Percentiles rank a stretch among this genome's conserved stretches.
phyloP scores from a whole-genome alignment of 306 rosid species.

The Pterocarpus santalinus region DNA sequence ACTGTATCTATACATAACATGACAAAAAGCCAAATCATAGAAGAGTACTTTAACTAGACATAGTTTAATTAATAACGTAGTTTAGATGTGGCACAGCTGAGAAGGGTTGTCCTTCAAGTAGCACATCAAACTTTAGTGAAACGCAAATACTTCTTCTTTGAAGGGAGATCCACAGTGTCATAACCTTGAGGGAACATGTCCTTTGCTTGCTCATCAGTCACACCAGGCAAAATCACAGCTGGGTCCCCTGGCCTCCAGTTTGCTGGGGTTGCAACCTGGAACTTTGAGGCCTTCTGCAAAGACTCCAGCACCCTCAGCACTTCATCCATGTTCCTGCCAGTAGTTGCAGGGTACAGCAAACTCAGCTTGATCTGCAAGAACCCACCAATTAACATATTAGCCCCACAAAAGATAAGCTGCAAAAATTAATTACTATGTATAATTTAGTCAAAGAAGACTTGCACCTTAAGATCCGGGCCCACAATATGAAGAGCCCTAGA shows the following conservation, averaged over 20 bases:
- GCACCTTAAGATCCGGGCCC: constrained; percentile 76
- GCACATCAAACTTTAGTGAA: constrained; percentile 61
- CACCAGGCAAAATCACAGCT: constrained; percentile 61
- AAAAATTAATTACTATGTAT: not conserved
- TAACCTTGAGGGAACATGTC: constrained; percentile 66
- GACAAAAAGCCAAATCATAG: not conserved
- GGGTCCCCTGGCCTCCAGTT: constrained; percentile 79
- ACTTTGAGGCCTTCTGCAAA: constrained; percentile 64
- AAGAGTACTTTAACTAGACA: not conserved
- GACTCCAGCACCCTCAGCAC: constrained; percentile 86
- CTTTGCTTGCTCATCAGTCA: constrained; percentile 74
- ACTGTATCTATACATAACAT: not conserved
- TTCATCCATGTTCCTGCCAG: constrained; percentile 91
- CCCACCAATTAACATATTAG: not conserved
- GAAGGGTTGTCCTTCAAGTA: not conserved
- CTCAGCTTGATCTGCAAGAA: constrained; percentile 68
- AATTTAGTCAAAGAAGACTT: not conserved
- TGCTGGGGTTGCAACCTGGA: constrained; percentile 76
- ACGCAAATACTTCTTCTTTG: constrained; percentile 71
- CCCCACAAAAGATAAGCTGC: not conserved
- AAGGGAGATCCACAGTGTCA: constrained; percentile 69
- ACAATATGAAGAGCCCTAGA: constrained; percentile 85
- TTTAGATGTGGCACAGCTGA: too few species aligned
- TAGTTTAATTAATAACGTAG: not conserved
- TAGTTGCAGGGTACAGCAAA: constrained; percentile 81